Percentiles rank a stretch among this genome's conserved stretches.
Conservation (phyloP, 257 asterid species). For the Fraxinus pennsylvanica region DNA sequence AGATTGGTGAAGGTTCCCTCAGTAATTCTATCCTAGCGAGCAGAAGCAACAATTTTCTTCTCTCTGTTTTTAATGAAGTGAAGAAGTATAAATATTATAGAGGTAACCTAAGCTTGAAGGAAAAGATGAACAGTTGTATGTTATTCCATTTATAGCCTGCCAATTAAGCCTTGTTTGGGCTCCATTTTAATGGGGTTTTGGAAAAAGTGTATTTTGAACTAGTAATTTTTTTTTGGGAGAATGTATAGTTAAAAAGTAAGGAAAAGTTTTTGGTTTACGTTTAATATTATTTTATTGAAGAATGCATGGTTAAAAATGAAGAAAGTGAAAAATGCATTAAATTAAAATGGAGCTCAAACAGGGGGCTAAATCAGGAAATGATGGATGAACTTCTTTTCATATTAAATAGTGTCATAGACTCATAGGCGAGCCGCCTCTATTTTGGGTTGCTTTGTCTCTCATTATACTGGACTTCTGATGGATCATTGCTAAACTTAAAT, state of each 20-base stretch:
- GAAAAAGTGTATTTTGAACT: too few relatives aligned
- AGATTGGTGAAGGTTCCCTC: not conserved
- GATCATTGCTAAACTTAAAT: not conserved
- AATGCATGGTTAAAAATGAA: too few relatives aligned
- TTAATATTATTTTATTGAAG: too few relatives aligned
- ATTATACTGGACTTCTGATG: not conserved
- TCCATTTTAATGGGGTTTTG: too few relatives aligned
- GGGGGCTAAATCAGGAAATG: not conserved
- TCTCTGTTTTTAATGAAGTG: not conserved
- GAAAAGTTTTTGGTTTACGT: too few relatives aligned
- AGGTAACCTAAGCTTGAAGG: constrained; percentile 5
- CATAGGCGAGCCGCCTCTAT: not conserved
- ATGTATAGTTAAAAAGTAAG: too few relatives aligned
- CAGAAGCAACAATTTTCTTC: not conserved
- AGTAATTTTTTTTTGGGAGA: too few relatives aligned
- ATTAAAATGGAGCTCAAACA: too few relatives aligned
- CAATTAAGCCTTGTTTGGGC: not conserved
- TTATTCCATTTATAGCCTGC: not conserved
- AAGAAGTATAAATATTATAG: not conserved
- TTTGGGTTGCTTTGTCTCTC: not conserved
- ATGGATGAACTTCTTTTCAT: not conserved
- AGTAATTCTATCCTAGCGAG: constrained; percentile 3
- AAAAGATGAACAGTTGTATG: not conserved
- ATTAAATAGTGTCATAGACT: not conserved
- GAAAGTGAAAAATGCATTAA: too few relatives aligned